These are phyloP conservation scores for Xylaria hypoxylon DNA, from an alignment of 2,329 filamentous ascomycete genomes.

Conservation along the genomic window DNA sequence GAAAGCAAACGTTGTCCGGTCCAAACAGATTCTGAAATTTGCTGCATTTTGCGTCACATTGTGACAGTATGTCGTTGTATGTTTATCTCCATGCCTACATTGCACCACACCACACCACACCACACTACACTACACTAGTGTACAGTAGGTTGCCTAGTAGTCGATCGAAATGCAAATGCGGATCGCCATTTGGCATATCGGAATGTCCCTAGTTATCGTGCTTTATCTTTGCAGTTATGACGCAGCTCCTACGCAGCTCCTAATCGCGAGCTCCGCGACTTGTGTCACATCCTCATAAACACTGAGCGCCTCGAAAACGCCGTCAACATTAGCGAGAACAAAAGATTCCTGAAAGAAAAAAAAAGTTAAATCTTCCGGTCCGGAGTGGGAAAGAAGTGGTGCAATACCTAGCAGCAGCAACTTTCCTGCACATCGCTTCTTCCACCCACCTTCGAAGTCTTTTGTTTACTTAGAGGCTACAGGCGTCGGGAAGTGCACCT, in stretches of 20 bases:
- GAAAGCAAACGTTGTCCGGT: constrained; percentile 9
- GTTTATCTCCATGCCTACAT: no score
- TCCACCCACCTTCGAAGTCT: constrained; percentile 6
- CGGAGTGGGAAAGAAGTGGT: constrained; percentile 21
- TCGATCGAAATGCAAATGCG: constrained; percentile 46
- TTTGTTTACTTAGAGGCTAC: constrained; percentile 21
- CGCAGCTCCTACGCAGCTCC: constrained; percentile 45
- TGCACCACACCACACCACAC: no score
- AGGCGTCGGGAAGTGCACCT: constrained; percentile 25
- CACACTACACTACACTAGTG: no score
- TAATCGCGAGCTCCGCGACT: constrained; percentile 38
- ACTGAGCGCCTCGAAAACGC: constrained; percentile 35
- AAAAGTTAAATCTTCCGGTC: constrained; percentile 16
- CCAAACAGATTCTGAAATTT: neutral
- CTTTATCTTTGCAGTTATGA: constrained; percentile 45
- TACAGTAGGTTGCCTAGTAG: neutral
- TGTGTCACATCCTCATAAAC: constrained; percentile 47
- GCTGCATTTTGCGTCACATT: constrained; percentile 3
- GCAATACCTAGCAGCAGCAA: constrained; percentile 15
- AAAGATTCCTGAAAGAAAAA: constrained; percentile 7
- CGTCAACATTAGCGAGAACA: constrained; percentile 19
- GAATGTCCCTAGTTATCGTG: constrained; percentile 47
- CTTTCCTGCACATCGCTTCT: constrained; percentile 23
- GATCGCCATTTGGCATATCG: constrained; percentile 49
- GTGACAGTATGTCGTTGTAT: no score